Conservation (phyloP, 805 yeast genomes). For the Ogataea nakhonphanomensis region DNA sequence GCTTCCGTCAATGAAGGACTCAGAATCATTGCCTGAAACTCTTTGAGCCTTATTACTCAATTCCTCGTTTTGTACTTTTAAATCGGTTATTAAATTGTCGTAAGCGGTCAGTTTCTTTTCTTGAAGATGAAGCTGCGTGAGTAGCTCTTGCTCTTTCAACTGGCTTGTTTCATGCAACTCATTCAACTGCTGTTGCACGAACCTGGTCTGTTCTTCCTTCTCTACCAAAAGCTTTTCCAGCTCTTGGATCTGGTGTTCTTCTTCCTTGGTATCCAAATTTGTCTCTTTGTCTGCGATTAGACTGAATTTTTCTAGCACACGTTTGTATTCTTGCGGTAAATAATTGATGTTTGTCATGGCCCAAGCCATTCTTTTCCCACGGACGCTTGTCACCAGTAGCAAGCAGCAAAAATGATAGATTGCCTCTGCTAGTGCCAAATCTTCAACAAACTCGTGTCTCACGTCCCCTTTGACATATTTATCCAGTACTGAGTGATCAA, state of each 20-base stretch:
- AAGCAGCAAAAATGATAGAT: conserved; percentile 25
- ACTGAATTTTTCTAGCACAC: conserved; percentile 21
- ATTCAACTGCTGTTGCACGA: conserved; percentile 7
- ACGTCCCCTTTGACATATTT: conserved; percentile 4
- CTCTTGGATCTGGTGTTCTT: conserved; percentile 12
- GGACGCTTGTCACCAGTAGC: conserved; percentile 22
- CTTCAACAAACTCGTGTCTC: conserved; percentile 2
- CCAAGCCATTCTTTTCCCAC: conserved; percentile 28
- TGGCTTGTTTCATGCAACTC: conserved; percentile 6
- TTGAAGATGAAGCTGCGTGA: conserved; percentile 4
- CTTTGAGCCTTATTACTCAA: conserved; percentile 3
- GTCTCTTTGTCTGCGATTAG: conserved; percentile 19
- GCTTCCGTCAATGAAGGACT: conserved; percentile 21
- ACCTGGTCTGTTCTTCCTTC: conserved; percentile 11
- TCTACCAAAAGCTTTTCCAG: conserved; percentile 9
- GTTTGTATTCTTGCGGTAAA: conserved; percentile 19
- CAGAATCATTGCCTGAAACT: conserved; percentile 16
- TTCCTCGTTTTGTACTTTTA: conserved; percentile 9
- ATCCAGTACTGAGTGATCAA: conserved; percentile 13
- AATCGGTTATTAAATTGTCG: conserved; percentile 9
- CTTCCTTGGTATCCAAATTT: conserved; percentile 10
- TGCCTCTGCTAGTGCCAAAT: conserved; percentile 19
- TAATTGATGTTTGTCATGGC: conserved; percentile 28
- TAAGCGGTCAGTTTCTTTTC: conserved; percentile 10
- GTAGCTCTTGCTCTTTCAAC: conserved; percentile 6